Base-by-base conservation (phyloP, 805 yeast genomes). In the Kurtzmaniella fragi region DNA sequence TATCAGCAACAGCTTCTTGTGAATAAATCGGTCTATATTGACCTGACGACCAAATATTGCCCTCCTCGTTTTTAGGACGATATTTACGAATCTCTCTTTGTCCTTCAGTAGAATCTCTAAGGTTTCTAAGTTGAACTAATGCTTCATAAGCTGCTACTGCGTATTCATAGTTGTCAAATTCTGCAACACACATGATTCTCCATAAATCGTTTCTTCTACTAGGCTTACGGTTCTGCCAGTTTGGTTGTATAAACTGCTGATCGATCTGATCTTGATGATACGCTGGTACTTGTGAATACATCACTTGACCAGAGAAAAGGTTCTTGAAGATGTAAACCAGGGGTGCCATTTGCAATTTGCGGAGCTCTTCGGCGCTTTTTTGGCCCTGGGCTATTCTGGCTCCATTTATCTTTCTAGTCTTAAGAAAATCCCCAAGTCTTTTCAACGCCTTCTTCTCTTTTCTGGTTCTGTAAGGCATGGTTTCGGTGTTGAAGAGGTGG, bases 1-100 rank as follows among this genome's bases (percentile, higher is more conserved):
- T 64, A 62, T 90, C 98, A 5, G 96, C 86, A 23, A 87, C 88
- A 1, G 96, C 84, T 60, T 90, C 97, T 59, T 87, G 95, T 10
- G 95, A 71, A 62, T 82, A 86, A 0, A 93, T 80, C 17, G 97
- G 97, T 55, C 96, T 77, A 67, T 75, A 91, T 62, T 86, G 95
- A 34, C 87, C 91, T 41, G 83, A 77, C 58, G 71, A 82, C 96
- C 96, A 89, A 36, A 82, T 78, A 62, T 85, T 82, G 1, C 95
- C 93, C 42, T 78, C 85, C 33, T 71, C 75, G 55, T 84, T 78
- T 56, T 84, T 78, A 53, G 78, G 80, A 53, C 96, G 75, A 71
- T 83, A 66, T 33, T 71, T 66, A 52, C 77, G 75, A 20, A 91
- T 87, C 51, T 77, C 78, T 46, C 77, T 68, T 28, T 67, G 64